Percentiles rank a stretch among this genome's conserved stretches.
Evolutionary conservation across 768 basidiomycete genomes (phyloP).

Genomic region (Boletus pseudopeckii): DNA sequence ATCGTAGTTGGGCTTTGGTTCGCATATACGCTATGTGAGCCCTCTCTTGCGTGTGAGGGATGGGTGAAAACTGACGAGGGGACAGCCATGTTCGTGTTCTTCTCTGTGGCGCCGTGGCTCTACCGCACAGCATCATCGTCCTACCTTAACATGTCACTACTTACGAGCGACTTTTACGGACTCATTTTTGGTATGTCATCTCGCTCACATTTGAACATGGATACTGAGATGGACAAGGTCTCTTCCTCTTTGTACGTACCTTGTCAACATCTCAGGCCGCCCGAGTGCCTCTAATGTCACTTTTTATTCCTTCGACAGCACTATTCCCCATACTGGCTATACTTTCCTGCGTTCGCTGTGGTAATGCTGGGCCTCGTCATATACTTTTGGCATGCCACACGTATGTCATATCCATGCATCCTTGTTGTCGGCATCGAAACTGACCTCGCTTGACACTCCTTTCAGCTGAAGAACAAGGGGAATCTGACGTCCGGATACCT

Average conservation of each 20-base stretch:
- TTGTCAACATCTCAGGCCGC: not conserved
- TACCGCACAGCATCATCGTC: conserved; percentile 84
- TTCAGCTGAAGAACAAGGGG: conserved; percentile 71
- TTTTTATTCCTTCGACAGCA: conserved; percentile 43
- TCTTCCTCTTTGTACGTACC: conserved; percentile 51
- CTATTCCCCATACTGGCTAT: conserved; percentile 82
- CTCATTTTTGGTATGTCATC: conserved; percentile 56
- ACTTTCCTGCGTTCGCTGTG: conserved; percentile 75
- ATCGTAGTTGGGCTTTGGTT: conserved; percentile 45
- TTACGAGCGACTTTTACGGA: conserved; percentile 89
- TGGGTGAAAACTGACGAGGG: not conserved
- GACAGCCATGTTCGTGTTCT: conserved; percentile 72
- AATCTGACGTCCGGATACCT: conserved; percentile 28
- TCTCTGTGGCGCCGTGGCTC: conserved; percentile 77
- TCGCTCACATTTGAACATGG: not conserved
- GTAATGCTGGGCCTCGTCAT: conserved; percentile 70
- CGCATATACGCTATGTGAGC: conserved; percentile 41
- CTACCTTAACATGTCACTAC: conserved; percentile 77
- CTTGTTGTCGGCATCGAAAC: too few relatives aligned
- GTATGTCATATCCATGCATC: conserved; percentile 43
- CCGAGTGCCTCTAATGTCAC: not conserved
- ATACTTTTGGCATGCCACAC: conserved; percentile 83
- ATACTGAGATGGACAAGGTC: conserved; percentile 28
- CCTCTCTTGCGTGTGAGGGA: not conserved
- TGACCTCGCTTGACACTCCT: not conserved